A percentile compares a stretch with the other conserved stretches of the same genome.
These are phyloP conservation scores for Starmerella apis DNA, from an alignment of 805 yeast species.

Conservation along the genomic window DNA sequence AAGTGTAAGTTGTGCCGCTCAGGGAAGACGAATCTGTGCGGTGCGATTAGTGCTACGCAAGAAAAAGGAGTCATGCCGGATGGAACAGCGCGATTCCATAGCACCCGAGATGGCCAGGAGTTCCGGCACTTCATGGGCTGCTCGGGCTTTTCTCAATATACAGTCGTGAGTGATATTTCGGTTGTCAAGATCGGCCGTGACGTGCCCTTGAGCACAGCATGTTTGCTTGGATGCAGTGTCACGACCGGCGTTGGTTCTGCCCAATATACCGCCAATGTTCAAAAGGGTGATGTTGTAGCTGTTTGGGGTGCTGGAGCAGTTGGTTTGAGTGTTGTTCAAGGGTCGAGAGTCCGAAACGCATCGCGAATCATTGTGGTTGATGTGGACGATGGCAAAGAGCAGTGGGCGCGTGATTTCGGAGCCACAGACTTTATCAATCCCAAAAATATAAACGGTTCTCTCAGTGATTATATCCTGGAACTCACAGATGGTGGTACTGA, in stretches of 20 bases:
- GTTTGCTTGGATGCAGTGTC: constrained; percentile 95
- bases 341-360: constrained; percentile 78
- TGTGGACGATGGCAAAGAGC: constrained; percentile 70
- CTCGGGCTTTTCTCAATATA: constrained; percentile 92
- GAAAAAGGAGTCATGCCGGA: constrained; percentile 99
- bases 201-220: constrained; percentile 77
- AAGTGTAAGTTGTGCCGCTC: constrained; percentile 91
- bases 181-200: constrained; percentile 80
- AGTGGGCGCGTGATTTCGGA: constrained; percentile 81
- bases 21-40: constrained; percentile 95
- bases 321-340: constrained; percentile 92
- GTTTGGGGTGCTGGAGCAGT: constrained; percentile 98
- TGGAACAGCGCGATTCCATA: constrained; percentile 82
- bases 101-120: constrained; percentile 51
- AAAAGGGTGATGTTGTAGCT: constrained; percentile 86
- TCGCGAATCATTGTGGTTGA: constrained; percentile 72
- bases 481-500: constrained; percentile 97
- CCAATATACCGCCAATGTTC: constrained; percentile 80
- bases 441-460: constrained; percentile 54
- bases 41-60: constrained; percentile 91
- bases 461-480: constrained; percentile 66
- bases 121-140: constrained; percentile 95
- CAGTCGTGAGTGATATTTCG: constrained; percentile 95
- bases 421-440: constrained; percentile 95
- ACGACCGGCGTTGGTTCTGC: constrained; percentile 99